Evolutionary conservation across 1,284 basidiomycete genomes (phyloP), one percentile per base, ranked within the genome.

Genomic region (Flammula alnicola): DNA sequence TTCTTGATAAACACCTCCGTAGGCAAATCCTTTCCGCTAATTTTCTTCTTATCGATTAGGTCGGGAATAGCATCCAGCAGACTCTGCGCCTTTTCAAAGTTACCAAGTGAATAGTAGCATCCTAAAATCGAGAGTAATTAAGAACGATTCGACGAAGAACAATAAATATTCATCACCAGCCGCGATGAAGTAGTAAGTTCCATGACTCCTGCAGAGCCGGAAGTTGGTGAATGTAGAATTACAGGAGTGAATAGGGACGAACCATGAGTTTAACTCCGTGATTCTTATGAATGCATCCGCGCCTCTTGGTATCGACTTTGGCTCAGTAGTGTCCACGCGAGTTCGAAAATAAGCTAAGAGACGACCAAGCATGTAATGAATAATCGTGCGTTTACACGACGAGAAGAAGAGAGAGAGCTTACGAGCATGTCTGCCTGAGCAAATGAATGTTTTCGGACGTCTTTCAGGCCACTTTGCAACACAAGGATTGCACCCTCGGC

Each of bases 1-100:
- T 86, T 89, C 70, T 83, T 81, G 55, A 90, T 87, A 43, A 84
- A 81, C 5, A 84, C 80, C 57, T 91, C 88, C 0, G 85, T 88
- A 0, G 88, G 87, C 42, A 90, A 63, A 46, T 83, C 79, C 63
- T 83, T 84, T 9, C 83, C 85, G 10, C 76, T 76, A n/a, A 85
- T 69, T 67, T 83, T 87, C 64, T 76, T 77, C 61, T 75, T 77
- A 26, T 83, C 76, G 8, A 89, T 71, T 39, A 82, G 62, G 0
- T 68, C 71, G 0, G 87, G 85, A n/a, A 90, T 76, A 11, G 63
- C 67, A 52, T 88, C 81, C 2, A 89, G 63, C n/a, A 88, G 65
- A 41, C 65, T 65, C 58, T 86, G 81, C 4, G 85, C 84, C 54
- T 80, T 77, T 11, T 71, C 67, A 14, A 69, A 66, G 51, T 83